phyloP scores from a whole-genome alignment of 2,329 filamentous ascomycete species.

The Byssochlamys sp. region DNA sequence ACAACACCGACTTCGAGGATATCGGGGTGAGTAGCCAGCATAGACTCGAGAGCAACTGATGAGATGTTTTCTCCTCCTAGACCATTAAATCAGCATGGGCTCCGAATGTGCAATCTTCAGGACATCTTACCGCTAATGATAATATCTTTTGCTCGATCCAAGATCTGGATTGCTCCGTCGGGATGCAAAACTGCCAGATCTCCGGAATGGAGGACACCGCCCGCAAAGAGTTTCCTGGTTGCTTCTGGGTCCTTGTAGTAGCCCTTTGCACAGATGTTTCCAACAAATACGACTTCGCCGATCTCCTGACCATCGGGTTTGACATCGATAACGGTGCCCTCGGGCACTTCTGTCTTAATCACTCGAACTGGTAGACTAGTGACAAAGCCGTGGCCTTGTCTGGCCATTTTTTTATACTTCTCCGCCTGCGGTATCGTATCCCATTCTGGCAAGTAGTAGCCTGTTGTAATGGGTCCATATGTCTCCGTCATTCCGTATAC shows the following conservation, averaged over 20 bases:
- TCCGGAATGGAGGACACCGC: slow-evolving; percentile 77
- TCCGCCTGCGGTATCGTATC: slow-evolving; percentile 62
- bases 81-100: slow-evolving; percentile 1
- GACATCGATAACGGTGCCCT: slow-evolving; percentile 59
- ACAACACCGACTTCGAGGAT: slow-evolving; percentile 89
- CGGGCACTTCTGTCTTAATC: slow-evolving; percentile 66
- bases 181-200: slow-evolving; percentile 89
- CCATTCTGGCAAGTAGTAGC: slow-evolving; percentile 80
- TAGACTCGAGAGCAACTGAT: slow-evolving; percentile 79
- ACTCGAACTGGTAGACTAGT: slow-evolving; percentile 71
- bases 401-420: slow-evolving; percentile 80
- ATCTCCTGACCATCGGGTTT: slow-evolving; percentile 62
- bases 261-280: slow-evolving; percentile 83
- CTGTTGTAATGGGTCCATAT: slow-evolving; percentile 90
- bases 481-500: slow-evolving; percentile 85
- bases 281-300: slow-evolving; percentile 74
- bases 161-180: slow-evolving; percentile 81
- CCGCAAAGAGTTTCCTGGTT: slow-evolving; percentile 75
- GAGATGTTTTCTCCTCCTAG: slow-evolving; percentile 92
- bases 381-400: slow-evolving; percentile 86
- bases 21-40: slow-evolving; percentile 78
- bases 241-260: slow-evolving; percentile 87
- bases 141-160: slow-evolving; percentile 92
- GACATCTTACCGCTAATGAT: slow-evolving; percentile 71
- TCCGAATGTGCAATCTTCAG: neutral